Evolutionary conservation across 371 early-diverging fungal species (phyloP), one percentile per base, ranked within the genome.

Genomic region (Lichtheimia corymbifera): DNA sequence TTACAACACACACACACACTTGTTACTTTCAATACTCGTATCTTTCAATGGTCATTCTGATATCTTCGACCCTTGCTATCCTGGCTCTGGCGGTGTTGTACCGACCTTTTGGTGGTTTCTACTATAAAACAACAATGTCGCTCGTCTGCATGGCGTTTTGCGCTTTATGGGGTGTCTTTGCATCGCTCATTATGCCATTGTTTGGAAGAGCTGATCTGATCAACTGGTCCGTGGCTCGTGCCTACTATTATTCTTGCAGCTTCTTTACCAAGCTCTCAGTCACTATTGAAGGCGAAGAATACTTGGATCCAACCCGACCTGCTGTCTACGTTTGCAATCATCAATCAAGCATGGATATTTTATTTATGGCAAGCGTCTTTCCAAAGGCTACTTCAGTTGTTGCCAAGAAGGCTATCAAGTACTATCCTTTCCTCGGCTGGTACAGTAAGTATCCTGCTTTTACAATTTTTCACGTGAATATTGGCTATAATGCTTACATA

Each of bases 251-350:
- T 61, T 49, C 83, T 3, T 76, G 79, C 20, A 67, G 79, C 5
- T 67, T 69, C 49, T 65, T 87, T 47, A 79, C 83, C 52, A 89
- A 89, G 7, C 60, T 92, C 47, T 50, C 67, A 0, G 84, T 85
- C 42, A 82, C 73, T 35, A 68, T 90, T 56, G 87, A 85, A 44
- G 91, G 88, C 25, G 63, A 77, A 51, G 88, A 90, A 56, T 62
- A 86, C 54, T 58, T 93, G 41, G 58, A 77, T 0, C n/a, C 57
- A 0, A 70, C 73, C 0, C 68, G 74, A 5, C 91, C 89, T 28
- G 89, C 81, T 27, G 87, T 96, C 35, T 82, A 85, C 53, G 83
- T 90, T 25, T 84, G 86, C 73, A 97, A 97, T 69, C 97, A 97
- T 77, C 97, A 97, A 72, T 83, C 89, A 30, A 85, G 87, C 50